These are phyloP conservation scores for Podospora didyma DNA, from an alignment of 495 filamentous ascomycete genomes.

Conservation along the genomic window DNA sequence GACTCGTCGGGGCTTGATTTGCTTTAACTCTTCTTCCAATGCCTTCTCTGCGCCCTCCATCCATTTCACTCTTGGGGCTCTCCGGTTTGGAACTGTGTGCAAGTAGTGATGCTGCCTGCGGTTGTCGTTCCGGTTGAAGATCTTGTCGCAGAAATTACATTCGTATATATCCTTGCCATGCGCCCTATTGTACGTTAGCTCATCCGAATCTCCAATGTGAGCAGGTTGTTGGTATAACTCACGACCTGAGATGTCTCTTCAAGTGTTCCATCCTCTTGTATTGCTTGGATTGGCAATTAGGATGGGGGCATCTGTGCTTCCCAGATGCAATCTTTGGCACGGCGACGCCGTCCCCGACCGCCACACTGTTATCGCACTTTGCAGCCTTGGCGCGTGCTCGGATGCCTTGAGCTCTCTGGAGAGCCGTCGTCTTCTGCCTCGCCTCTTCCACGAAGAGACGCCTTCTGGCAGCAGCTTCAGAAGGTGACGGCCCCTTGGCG, in stretches of 20 bases:
- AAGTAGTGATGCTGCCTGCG: conserved; percentile 35
- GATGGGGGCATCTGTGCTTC: conserved; percentile 13
- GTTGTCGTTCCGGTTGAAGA: conserved; percentile 32
- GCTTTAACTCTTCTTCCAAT: conserved; percentile 24
- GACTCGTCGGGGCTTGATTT: conserved; percentile 9
- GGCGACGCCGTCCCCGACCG: conserved; percentile 10
- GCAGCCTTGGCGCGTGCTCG: neutral
- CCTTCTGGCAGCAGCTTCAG: neutral
- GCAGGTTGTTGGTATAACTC: conserved; percentile 9
- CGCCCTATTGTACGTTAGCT: neutral
- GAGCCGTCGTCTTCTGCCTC: conserved; percentile 29
- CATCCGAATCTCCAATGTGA: neutral
- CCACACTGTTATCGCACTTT: neutral
- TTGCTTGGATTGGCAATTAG: conserved; percentile 26
- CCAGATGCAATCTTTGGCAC: conserved; percentile 21
- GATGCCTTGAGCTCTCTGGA: conserved; percentile 26
- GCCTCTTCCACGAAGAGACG: conserved; percentile 25
- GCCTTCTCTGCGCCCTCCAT: conserved; percentile 20
- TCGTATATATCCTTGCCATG: neutral
- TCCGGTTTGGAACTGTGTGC: conserved; percentile 26
- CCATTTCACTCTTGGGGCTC: conserved; percentile 24
- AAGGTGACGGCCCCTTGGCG: neutral
- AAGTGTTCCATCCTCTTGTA: conserved; percentile 61
- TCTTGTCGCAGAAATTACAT: conserved; percentile 13
- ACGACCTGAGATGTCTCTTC: conserved; percentile 56